Evolutionary conservation across 495 filamentous ascomycete genomes (phyloP), one percentile per base, ranked within the genome.

Genomic region (Penicillium lividum): DNA sequence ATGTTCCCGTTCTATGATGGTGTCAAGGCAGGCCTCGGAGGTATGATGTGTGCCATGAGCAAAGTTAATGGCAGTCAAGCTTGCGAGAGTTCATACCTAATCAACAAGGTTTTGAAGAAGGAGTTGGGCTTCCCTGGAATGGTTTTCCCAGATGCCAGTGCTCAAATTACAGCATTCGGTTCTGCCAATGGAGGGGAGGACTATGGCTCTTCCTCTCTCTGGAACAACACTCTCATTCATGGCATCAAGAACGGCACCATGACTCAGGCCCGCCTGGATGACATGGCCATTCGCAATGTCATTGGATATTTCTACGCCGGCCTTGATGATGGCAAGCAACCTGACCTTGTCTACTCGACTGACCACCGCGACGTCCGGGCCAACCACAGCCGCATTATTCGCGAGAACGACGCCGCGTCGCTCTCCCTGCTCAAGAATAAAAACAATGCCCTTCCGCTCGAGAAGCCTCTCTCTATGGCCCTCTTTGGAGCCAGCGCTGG

Each of bases 121-220:
- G 89, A 95, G 64, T 76, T 93, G 10, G 91, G 86, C 18, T 95
- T 92, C 77, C 90, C 92, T 38, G 85, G 85, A 8, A 7, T 31
- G 30, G 30, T 31, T 7, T 4, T 31, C 7, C 30, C 30, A 4
- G 30, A 31, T 31, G 30, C 7, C 4, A 31, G 83, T 80, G 13
- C 79, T 80, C 33, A 83, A 84, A 31, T 4, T 4, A 31, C 30
- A 4, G 30, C 30, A 31, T 31, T 31, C 22, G 49, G 30, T 3
- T 29, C 49, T 38, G 49, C 49, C 4, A 52, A 34, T 40, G 33
- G 7, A 3, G 49, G 49, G 22, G 30, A 38, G 2, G 49, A 52
- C 31, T 52, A 52, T 25, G 25, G 16, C 3, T 25, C 47, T 18
- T 16, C 9, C 49, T 36, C 49, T 3, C 3, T 36, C 1, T 52